Base-by-base conservation (phyloP, 108 stramenopile genomes). In the Conticribra guillardii region DNA sequence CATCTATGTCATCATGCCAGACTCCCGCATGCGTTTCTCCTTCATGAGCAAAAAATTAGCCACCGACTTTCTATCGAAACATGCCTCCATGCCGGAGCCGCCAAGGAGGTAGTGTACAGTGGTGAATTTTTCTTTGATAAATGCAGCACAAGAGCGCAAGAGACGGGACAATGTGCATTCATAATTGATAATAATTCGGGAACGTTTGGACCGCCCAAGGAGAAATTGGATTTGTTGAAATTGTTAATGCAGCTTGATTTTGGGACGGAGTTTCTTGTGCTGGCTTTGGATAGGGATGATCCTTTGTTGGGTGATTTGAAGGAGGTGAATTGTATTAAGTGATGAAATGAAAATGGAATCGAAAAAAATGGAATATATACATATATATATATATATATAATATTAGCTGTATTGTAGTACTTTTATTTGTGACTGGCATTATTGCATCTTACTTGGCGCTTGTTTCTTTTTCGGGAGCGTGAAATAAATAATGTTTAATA, bases 111-210 rank as follows among this genome's bases (percentile, higher is more conserved):
- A 5, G 21, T 41, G 16, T 74, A 57, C 41, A 64, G 64, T 14
- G 73, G 73, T 9, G 73, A 74, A 54, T 31, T 74, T 27, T 74
- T 74, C 44, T 62, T 74, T 17, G 73, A 53, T 30, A n/a, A n/a
- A n/a, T n/a, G n/a, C n/a, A n/a, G n/a, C 18, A 28, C 21, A 55
- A 66, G 3, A 55, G 54, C 16, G 73, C 52, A 3, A 21, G 64
- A n/a, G 61, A 30, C 29, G 19, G 18, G 0, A 18, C 19, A 17
- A 54, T 18, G 26, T 31, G 66, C 33, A 16, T 19, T 11, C 73
- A 30, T 74, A 52, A 74, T 74, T 24, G 73, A 74, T 64, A 74
- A 74, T 27, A 74, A 74, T 28, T 67, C 65, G 15, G 73, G 73
- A n/a, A 74, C 73, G 4, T 74, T 48, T 46, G 73, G 64, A 9